These are phyloP conservation scores for Fusarium sp. DNA, from an alignment of 2,329 filamentous ascomycete genomes.

Conservation along the genomic window DNA sequence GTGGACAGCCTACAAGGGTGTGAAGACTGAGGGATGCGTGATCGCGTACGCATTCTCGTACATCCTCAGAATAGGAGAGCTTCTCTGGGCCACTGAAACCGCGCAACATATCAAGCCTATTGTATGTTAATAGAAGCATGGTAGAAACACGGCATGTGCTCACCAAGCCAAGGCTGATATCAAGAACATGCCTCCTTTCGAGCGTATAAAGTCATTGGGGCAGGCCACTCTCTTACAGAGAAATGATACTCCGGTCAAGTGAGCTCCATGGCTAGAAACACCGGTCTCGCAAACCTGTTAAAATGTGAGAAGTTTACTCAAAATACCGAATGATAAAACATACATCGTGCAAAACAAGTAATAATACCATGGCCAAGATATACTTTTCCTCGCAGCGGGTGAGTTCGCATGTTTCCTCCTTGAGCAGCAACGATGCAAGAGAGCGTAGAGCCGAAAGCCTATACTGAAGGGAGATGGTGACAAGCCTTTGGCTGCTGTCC, in stretches of 20 bases:
- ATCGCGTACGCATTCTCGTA: constrained; percentile 40
- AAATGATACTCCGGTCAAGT: constrained; percentile 43
- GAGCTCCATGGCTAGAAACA: constrained; percentile 42
- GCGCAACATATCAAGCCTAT: constrained; percentile 44
- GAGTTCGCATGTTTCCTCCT: constrained; percentile 28
- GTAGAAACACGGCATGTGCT: background rate
- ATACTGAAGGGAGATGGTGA: constrained; percentile 33
- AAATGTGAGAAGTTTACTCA: background rate
- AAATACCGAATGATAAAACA: accelerated
- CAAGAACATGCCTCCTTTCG: constrained; percentile 38
- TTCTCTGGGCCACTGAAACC: constrained; percentile 47
- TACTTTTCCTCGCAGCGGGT: constrained; percentile 34
- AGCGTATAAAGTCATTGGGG: constrained; percentile 14
- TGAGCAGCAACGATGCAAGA: constrained; percentile 32
- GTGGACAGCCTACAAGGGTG: constrained; percentile 42
- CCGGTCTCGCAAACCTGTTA: constrained; percentile 42
- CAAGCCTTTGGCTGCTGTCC: constrained; percentile 7
- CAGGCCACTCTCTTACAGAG: constrained; percentile 40
- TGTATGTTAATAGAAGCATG: background rate
- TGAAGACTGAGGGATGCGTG: constrained; percentile 40
- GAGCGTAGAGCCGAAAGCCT: constrained; percentile 37
- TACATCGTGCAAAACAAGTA: constrained; percentile 44
- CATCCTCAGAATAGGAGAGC: constrained; percentile 39
- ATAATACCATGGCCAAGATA: constrained; percentile 39
- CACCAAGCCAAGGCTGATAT: constrained; percentile 42